These are phyloP conservation scores for Tricharina praecox DNA, from an alignment of 495 filamentous ascomycete genomes.

Conservation along the genomic window DNA sequence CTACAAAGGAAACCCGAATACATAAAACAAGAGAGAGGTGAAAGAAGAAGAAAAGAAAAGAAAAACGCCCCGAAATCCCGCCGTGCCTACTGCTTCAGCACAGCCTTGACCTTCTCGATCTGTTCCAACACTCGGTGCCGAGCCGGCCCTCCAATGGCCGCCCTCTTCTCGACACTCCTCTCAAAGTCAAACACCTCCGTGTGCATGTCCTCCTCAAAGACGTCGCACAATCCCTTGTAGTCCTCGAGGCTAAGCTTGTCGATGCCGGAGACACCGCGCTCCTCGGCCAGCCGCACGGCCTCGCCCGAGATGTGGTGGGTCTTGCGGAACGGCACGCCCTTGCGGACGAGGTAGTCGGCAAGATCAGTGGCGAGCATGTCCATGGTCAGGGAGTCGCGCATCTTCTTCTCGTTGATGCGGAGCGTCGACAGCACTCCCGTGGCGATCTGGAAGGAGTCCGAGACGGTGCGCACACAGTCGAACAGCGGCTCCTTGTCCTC, in stretches of 20 bases:
- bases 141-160: slow-evolving; percentile 68
- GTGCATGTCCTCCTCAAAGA: slow-evolving; percentile 58
- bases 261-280: slow-evolving; percentile 48
- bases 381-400: slow-evolving; percentile 59
- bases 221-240: slow-evolving; percentile 52
- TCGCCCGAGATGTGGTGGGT: slow-evolving; percentile 81
- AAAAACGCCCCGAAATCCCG: no score
- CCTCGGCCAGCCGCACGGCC: slow-evolving; percentile 59
- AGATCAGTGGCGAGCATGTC: slow-evolving; percentile 74
- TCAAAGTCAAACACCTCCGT: slow-evolving; percentile 65
- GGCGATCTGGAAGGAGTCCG: slow-evolving; percentile 67
- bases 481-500: slow-evolving; percentile 79
- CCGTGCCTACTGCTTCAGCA: background rate
- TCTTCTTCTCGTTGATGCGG: slow-evolving; percentile 51
- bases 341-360: slow-evolving; percentile 80
- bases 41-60: no score
- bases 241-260: slow-evolving; percentile 54
- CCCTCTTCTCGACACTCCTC: slow-evolving; percentile 66
- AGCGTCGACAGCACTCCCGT: slow-evolving; percentile 31
- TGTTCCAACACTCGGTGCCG: slow-evolving; percentile 58
- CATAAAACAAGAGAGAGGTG: no score
- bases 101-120: slow-evolving; percentile 49
- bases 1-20: no score
- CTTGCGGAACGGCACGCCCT: slow-evolving; percentile 70
- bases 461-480: slow-evolving; percentile 72